Percentiles rank a stretch among this genome's conserved stretches.
Evolutionary conservation across 2,329 filamentous ascomycete genomes (phyloP).

Genomic region (Orbilia blumenaviensis): DNA sequence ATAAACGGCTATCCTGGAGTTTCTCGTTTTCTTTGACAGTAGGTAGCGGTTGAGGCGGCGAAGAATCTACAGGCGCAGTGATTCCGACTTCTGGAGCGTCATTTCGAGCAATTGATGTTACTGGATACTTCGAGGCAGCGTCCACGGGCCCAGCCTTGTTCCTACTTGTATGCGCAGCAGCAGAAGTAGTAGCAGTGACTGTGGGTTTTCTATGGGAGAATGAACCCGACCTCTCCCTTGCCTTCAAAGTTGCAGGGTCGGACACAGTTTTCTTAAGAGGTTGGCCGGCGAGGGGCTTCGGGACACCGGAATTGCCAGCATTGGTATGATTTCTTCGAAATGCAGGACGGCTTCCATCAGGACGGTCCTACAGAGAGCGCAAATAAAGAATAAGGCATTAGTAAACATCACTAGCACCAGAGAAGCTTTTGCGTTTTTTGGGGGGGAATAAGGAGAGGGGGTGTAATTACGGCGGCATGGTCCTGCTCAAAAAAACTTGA

Average conservation of each 20-base stretch:
- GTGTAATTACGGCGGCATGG: slow-evolving; percentile 31
- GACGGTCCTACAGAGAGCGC: slow-evolving; percentile 24
- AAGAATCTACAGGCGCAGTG: slow-evolving; percentile 27
- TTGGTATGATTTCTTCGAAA: slow-evolving; percentile 48
- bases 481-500: slow-evolving; percentile 48
- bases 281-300: slow-evolving; percentile 50
- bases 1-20: background rate
- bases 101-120: background rate
- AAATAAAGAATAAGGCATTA: no score
- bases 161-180: background rate
- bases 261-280: slow-evolving; percentile 50
- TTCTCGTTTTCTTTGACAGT: slow-evolving; percentile 16
- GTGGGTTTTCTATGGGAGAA: slow-evolving; percentile 24
- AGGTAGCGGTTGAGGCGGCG: slow-evolving; percentile 4
- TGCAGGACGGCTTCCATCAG: background rate
- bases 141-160: background rate
- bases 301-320: slow-evolving; percentile 26
- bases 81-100: slow-evolving; percentile 1
- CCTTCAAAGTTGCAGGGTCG: slow-evolving; percentile 30
- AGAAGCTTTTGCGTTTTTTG: background rate
- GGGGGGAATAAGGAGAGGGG: background rate
- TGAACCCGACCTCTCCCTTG: slow-evolving; percentile 29
- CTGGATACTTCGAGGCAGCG: background rate
- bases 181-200: background rate
- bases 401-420: background rate